Conservation (phyloP, 208 protist genomes). For the Trypanosoma theileri region DNA sequence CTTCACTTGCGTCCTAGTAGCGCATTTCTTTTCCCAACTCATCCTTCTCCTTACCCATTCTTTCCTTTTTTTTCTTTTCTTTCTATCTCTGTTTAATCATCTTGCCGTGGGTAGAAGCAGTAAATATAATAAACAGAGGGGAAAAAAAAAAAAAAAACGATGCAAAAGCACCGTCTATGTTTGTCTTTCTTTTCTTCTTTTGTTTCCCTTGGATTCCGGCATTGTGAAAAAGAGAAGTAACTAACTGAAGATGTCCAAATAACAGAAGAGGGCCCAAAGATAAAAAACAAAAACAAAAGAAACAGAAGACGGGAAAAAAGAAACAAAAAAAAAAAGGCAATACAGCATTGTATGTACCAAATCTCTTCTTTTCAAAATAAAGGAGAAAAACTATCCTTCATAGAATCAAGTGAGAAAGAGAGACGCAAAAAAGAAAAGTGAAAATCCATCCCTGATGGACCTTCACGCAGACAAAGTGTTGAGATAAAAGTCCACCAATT, state of each 20-base stretch:
- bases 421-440: constrained; percentile 6
- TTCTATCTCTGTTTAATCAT: no score
- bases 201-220: background rate
- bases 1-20: background rate
- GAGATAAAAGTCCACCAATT: constrained; percentile 84
- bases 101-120: no score
- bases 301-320: constrained; percentile 1
- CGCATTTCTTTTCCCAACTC: no score
- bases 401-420: no score
- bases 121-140: background rate
- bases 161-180: background rate
- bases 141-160: background rate
- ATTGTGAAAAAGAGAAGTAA: no score
- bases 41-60: background rate
- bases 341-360: no score
- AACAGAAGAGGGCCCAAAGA: background rate
- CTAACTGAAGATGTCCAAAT: no score
- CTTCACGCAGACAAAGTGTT: constrained; percentile 32
- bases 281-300: constrained; percentile 16
- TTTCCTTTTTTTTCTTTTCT: background rate
- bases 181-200: constrained; percentile 10
- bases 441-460: background rate
- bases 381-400: background rate
- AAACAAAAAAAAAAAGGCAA: background rate
- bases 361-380: constrained; percentile 6